phyloP scores from a whole-genome alignment of 2,329 filamentous ascomycete genomes.

The Beauveria pseudobassiana region DNA sequence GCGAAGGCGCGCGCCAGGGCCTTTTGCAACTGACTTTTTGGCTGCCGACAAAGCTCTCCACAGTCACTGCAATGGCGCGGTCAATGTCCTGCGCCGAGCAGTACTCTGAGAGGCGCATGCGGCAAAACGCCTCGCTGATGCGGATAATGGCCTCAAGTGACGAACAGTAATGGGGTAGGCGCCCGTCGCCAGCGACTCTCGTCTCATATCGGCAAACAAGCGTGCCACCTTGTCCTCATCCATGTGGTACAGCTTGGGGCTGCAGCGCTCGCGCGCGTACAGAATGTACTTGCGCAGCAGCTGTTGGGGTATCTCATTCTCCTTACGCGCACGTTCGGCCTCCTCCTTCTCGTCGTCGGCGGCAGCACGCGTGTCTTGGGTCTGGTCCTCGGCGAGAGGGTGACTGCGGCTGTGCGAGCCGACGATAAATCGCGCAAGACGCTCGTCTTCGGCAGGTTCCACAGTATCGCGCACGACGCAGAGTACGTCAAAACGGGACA shows the following conservation, averaged over 20 bases:
- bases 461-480: conserved; percentile 95
- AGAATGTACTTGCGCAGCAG: conserved; percentile 93
- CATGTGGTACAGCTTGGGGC: conserved; percentile 92
- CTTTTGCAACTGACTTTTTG: conserved; percentile 98
- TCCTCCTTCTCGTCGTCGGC: conserved; percentile 45
- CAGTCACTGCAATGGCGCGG: conserved; percentile 91
- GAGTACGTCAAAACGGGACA: conserved; percentile 96
- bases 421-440: conserved; percentile 89
- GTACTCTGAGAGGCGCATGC: conserved; percentile 97
- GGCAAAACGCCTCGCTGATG: conserved; percentile 88
- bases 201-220: conserved; percentile 91
- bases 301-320: conserved; percentile 76
- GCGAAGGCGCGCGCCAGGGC: conserved; percentile 88
- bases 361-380: conserved; percentile 54
- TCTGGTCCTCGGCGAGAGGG: conserved; percentile 48
- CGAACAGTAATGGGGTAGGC: conserved; percentile 97
- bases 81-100: conserved; percentile 87
- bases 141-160: conserved; percentile 95
- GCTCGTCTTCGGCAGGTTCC: conserved; percentile 85
- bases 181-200: conserved; percentile 86
- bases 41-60: conserved; percentile 90
- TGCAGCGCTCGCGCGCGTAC: conserved; percentile 82
- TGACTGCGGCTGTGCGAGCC: conserved; percentile 90
- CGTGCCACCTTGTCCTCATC: conserved; percentile 95
- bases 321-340: conserved; percentile 20